Evolutionary conservation across 2,329 filamentous ascomycete genomes (phyloP).

Genomic region (Moelleriella libera): DNA sequence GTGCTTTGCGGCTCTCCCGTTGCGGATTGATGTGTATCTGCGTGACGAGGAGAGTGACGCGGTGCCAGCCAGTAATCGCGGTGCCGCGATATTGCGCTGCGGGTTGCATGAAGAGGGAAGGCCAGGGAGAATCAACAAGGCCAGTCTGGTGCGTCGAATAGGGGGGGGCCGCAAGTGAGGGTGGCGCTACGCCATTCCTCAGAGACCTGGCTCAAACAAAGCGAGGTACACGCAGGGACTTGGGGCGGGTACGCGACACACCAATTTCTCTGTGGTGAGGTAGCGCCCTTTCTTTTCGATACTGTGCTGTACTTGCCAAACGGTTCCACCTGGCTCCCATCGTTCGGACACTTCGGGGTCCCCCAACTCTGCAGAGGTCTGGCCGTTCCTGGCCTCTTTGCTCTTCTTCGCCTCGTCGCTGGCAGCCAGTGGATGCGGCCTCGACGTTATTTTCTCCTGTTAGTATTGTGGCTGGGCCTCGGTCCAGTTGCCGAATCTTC

Average conservation of each 20-base stretch:
- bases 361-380: slow-evolving; percentile 13
- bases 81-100: no score
- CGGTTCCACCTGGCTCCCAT: not conserved
- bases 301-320: slow-evolving; percentile 22
- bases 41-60: no score
- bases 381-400: slow-evolving; percentile 12
- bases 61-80: no score
- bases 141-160: not conserved
- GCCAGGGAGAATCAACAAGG: not conserved
- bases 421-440: no score
- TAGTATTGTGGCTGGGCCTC: no score
- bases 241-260: slow-evolving; percentile 22
- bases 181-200: not conserved
- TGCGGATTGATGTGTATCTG: no score
- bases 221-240: slow-evolving; percentile 18
- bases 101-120: not conserved
- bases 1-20: no score
- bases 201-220: not conserved
- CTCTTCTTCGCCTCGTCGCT: slow-evolving; percentile 10
- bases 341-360: slow-evolving; percentile 7
- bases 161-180: not conserved
- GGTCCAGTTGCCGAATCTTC: no score
- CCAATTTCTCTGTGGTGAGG: slow-evolving; percentile 17
- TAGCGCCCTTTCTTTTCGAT: slow-evolving; percentile 18
- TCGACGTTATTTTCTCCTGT: no score